Percentiles rank a stretch among this genome's conserved stretches.
These are phyloP conservation scores for Solanum microdontum DNA, from an alignment of 257 asterid species.

Conservation along the genomic window DNA sequence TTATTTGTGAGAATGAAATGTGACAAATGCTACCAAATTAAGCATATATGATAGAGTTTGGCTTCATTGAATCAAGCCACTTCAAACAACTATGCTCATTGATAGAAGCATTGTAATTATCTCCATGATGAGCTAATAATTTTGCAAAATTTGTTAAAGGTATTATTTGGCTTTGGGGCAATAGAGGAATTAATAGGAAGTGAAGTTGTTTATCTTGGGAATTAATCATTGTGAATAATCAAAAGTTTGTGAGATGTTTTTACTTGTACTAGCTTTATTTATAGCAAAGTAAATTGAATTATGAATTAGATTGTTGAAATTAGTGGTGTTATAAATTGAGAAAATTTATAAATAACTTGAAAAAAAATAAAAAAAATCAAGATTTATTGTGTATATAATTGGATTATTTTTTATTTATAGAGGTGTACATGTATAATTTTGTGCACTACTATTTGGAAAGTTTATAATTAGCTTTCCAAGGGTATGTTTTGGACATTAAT, in stretches of 20 bases:
- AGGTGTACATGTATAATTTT: background rate
- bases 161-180: slow-evolving; percentile 57
- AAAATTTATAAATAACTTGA: background rate
- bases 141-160: slow-evolving; percentile 50
- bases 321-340: background rate
- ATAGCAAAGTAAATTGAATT: background rate
- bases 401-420: background rate
- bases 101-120: slow-evolving; percentile 4
- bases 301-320: background rate
- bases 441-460: background rate
- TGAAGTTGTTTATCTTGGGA: slow-evolving; percentile 15
- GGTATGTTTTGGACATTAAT: background rate
- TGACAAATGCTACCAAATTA: slow-evolving; percentile 38
- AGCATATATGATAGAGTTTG: slow-evolving; percentile 21
- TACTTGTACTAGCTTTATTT: background rate
- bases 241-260: background rate
- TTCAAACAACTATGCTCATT: slow-evolving; percentile 7
- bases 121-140: slow-evolving; percentile 26
- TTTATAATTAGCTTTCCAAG: background rate
- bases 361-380: background rate
- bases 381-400: background rate
- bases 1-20: slow-evolving; percentile 12
- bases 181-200: slow-evolving; percentile 39
- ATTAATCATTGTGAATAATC: slow-evolving; percentile 16
- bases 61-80: slow-evolving; percentile 26